These are phyloP conservation scores for Babesia bovis DNA, from an alignment of 169 alveolate species.

Conservation along the genomic window DNA sequence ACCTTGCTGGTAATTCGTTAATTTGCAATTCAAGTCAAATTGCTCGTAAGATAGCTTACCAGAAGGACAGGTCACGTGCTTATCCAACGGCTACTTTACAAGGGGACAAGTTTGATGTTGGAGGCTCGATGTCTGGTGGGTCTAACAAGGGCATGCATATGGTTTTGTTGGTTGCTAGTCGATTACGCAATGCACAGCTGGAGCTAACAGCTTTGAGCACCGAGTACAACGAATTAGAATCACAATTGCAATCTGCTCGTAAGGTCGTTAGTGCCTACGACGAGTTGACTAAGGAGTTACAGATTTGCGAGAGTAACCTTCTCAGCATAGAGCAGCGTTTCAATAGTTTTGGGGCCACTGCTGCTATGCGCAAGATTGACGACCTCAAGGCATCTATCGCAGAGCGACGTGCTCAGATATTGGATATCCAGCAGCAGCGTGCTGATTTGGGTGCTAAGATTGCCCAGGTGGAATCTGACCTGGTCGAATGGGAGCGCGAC, in stretches of 20 bases:
- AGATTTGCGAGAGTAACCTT: conserved; percentile 45
- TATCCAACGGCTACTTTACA: conserved; percentile 86
- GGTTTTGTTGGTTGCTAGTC: conserved; percentile 43
- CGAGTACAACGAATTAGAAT: conserved; percentile 38
- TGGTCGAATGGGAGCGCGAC: conserved; percentile 48
- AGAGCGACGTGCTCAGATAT: conserved; percentile 41
- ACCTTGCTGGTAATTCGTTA: conserved; percentile 82
- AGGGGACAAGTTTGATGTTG: conserved; percentile 89
- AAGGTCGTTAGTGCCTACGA: conserved; percentile 40
- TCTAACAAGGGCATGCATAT: conserved; percentile 72
- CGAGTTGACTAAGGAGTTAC: conserved; percentile 64
- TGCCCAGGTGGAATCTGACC: conserved; percentile 65
- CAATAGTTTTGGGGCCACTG: conserved; percentile 59
- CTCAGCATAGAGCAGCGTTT: conserved; percentile 50
- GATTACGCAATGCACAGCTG: conserved; percentile 10
- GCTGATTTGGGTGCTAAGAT: conserved; percentile 64
- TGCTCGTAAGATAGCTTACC: conserved; percentile 85
- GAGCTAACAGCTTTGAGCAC: background rate
- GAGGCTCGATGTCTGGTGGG: conserved; percentile 91
- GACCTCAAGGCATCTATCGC: conserved; percentile 41
- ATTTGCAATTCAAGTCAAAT: conserved; percentile 80
- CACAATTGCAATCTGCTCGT: conserved; percentile 37
- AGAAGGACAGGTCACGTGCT: conserved; percentile 71
- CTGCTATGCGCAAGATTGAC: conserved; percentile 60
- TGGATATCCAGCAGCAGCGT: conserved; percentile 45